These are phyloP conservation scores for Aspergillus affinis DNA, from an alignment of 495 filamentous ascomycete species.

Conservation along the genomic window DNA sequence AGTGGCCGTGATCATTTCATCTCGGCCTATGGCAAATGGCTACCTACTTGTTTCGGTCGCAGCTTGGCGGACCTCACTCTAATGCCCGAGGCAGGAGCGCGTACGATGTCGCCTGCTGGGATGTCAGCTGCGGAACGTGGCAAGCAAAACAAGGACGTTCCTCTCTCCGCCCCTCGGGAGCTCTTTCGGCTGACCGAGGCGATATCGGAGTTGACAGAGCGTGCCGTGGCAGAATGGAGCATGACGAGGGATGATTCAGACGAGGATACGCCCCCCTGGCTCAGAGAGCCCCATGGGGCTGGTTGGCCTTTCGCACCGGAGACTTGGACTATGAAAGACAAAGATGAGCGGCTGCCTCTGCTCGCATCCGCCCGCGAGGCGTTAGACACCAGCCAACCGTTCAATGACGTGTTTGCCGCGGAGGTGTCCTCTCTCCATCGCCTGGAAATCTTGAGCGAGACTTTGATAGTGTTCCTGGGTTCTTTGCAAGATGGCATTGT, in stretches of 20 bases:
- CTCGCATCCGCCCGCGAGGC: conserved; percentile 56
- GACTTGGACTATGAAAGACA: conserved; percentile 47
- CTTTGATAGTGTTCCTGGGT: conserved; percentile 67
- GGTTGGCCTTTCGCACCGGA: conserved; percentile 75
- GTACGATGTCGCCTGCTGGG: conserved; percentile 42
- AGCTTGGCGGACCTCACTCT: conserved; percentile 80
- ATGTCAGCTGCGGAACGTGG: conserved; percentile 19
- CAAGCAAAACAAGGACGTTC: conserved; percentile 48
- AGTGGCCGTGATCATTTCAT: conserved; percentile 91
- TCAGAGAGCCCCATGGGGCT: conserved; percentile 49
- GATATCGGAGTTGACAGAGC: conserved; percentile 71
- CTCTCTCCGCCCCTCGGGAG: conserved; percentile 75
- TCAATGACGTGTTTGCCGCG: conserved; percentile 57
- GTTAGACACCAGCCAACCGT: conserved; percentile 62
- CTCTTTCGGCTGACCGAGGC: conserved; percentile 85
- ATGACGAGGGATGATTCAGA: conserved; percentile 63
- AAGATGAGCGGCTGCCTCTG: conserved; percentile 32
- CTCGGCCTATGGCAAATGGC: conserved; percentile 73
- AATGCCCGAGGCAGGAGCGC: conserved; percentile 74
- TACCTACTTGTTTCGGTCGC: conserved; percentile 77
- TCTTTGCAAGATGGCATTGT: conserved; percentile 76
- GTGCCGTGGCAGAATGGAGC: conserved; percentile 76
- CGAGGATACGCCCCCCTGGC: conserved; percentile 53
- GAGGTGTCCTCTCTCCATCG: conserved; percentile 61
- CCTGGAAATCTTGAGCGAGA: conserved; percentile 67